Base-by-base conservation (phyloP, 441 rosid genomes). In the Populus hybrid region DNA sequence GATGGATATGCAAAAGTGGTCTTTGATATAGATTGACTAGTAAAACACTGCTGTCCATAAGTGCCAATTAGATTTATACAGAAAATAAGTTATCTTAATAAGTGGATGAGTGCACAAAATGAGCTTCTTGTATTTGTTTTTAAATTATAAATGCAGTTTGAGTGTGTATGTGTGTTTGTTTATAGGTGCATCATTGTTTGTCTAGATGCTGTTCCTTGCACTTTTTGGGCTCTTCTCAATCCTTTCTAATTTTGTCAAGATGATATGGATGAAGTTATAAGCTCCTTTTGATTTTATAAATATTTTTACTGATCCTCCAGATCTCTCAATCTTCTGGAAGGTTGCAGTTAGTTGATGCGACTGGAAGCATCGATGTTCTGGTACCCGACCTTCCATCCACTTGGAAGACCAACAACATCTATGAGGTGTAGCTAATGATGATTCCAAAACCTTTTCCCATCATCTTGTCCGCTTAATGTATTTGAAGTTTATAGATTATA, bases 261-360 rank as follows among this genome's bases (percentile, higher is more conserved):
- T 65, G 68, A 65, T 65, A 65, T 24, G 68, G 32, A 24, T 10
- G 68, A 21, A 21, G 68, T 65, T 23, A 65, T 3, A 8, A 7
- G 20, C 72, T 66, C 74, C 42, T 74, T 79, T 64, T 59, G 75
- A 30, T 67, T 46, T 69, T 72, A 81, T 77, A 80, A 63, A 87
- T 18, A 38, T 77, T 72, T 79, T 28, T 78, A 66, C 77, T 81
- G 75, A 81, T 66, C 78, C 16, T 82, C 26, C 85, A 91, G 99
- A 81, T 90, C 75, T 90, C 90, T 79, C 81, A 88, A 67, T 83
- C 88, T 75, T 84, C 92, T 69, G 97, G 97, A 89, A 90, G 89
- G 83, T 82, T 94, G 79, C 97, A 93, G 84, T 80, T 96, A 76
- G 88, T 86, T 87, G 98, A 96, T 86, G 77, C 79, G 70, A 93